Percentiles rank a stretch among this genome's conserved stretches.
phyloP scores from a whole-genome alignment of 345 rosid genomes.

The Raphanus raphanistrum region DNA sequence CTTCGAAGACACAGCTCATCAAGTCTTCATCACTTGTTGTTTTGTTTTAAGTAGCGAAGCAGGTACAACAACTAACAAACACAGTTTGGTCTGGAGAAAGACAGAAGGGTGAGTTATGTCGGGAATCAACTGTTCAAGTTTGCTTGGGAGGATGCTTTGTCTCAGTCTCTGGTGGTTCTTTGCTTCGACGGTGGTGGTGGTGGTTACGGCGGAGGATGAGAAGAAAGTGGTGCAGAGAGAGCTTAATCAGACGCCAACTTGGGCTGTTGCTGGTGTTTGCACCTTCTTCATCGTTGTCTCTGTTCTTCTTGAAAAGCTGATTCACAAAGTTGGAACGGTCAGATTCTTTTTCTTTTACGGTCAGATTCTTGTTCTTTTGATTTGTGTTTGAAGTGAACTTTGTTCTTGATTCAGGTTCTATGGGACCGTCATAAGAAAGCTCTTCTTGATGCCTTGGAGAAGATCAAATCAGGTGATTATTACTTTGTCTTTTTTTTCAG shows the following conservation, averaged over 20 bases:
- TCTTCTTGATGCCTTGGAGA: slow-evolving; percentile 82
- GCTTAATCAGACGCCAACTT: slow-evolving; percentile 88
- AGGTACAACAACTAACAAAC: slow-evolving; percentile 21
- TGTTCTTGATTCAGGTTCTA: slow-evolving; percentile 57
- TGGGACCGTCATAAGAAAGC: slow-evolving; percentile 79
- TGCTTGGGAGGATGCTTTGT: slow-evolving; percentile 25
- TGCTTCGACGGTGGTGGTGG: slow-evolving; percentile 35
- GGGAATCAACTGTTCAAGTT: slow-evolving; percentile 3
- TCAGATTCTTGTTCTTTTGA: neutral
- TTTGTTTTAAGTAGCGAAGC: slow-evolving; percentile 24
- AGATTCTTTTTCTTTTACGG: neutral
- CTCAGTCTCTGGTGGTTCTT: slow-evolving; percentile 22
- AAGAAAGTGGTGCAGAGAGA: slow-evolving; percentile 38
- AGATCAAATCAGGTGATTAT: slow-evolving; percentile 71
- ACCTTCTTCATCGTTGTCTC: slow-evolving; percentile 80
- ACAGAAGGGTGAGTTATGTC: slow-evolving; percentile 6
- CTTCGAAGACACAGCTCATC: slow-evolving; percentile 37
- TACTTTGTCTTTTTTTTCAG: neutral
- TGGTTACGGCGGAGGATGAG: slow-evolving; percentile 37
- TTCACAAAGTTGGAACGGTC: slow-evolving; percentile 78
- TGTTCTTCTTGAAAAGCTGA: slow-evolving; percentile 59
- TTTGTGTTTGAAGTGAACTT: slow-evolving; percentile 16
- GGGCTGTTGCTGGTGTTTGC: slow-evolving; percentile 89
- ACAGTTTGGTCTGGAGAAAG: neutral
- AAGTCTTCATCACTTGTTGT: slow-evolving; percentile 6